Percentiles rank a stretch among this genome's conserved stretches.
These are phyloP conservation scores for Sarocladium brachiariae DNA, from an alignment of 2,329 filamentous ascomycete genomes.

Conservation along the genomic window DNA sequence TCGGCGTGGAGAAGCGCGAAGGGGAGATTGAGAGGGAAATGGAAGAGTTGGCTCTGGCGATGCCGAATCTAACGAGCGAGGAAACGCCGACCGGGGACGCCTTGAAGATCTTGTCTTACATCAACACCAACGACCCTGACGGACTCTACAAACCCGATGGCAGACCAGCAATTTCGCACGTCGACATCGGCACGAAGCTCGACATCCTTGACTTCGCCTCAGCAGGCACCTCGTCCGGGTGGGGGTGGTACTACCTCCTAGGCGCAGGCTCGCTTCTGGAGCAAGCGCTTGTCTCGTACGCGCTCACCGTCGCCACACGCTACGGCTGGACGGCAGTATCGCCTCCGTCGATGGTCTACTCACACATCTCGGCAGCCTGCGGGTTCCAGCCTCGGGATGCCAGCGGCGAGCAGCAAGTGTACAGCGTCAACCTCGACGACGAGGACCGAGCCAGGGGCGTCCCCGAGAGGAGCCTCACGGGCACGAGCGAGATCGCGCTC, in stretches of 20 bases:
- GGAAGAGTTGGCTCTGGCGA: slow-evolving; percentile 62
- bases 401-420: slow-evolving; percentile 88
- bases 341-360: slow-evolving; percentile 86
- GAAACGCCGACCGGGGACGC: slow-evolving; percentile 66
- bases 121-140: slow-evolving; percentile 61
- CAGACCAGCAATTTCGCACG: slow-evolving; percentile 59
- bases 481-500: slow-evolving; percentile 90
- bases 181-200: slow-evolving; percentile 80
- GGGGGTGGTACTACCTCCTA: slow-evolving; percentile 97
- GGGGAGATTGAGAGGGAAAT: slow-evolving; percentile 57
- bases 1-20: slow-evolving; percentile 55
- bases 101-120: slow-evolving; percentile 62
- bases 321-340: slow-evolving; percentile 75
- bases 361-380: slow-evolving; percentile 81
- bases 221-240: slow-evolving; percentile 76
- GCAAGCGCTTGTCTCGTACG: slow-evolving; percentile 85
- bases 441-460: slow-evolving; percentile 55
- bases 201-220: slow-evolving; percentile 83
- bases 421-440: slow-evolving; percentile 62
- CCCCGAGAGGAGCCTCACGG: slow-evolving; percentile 70
- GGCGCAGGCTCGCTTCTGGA: slow-evolving; percentile 91
- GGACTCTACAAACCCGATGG: slow-evolving; percentile 22
- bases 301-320: slow-evolving; percentile 63
- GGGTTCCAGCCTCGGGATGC: slow-evolving; percentile 92
- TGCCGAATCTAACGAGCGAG: slow-evolving; percentile 80